Evolutionary conservation across 495 filamentous ascomycete species (phyloP).

Genomic region (Tetracladium marchalianum): DNA sequence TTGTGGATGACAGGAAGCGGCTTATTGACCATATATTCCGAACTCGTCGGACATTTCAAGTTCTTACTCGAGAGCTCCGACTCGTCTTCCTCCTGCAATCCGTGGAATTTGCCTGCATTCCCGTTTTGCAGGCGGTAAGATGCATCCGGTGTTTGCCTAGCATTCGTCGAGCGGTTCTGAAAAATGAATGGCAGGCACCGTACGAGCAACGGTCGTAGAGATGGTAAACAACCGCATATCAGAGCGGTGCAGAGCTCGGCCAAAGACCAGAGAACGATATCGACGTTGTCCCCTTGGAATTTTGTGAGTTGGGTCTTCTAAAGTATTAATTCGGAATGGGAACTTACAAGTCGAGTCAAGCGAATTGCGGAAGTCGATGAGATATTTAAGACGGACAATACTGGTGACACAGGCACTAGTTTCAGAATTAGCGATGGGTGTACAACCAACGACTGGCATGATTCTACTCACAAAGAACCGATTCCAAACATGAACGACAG

Average conservation of each 20-base stretch:
- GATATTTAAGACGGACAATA: constrained; percentile 28
- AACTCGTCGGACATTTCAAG: too few species aligned
- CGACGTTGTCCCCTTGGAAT: constrained; percentile 26
- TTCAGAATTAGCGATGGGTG: neutral
- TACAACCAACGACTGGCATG: neutral
- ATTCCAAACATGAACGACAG: constrained; percentile 28
- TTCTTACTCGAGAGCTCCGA: too few species aligned
- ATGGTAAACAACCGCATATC: constrained; percentile 33
- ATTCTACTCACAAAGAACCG: constrained; percentile 25
- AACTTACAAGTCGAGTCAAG: constrained; percentile 24
- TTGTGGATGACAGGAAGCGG: too few species aligned
- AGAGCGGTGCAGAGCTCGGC: constrained; percentile 38
- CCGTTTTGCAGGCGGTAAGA: too few species aligned
- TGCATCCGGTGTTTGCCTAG: too few species aligned
- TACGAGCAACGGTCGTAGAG: constrained; percentile 22
- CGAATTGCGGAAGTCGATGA: constrained; percentile 25
- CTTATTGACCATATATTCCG: too few species aligned
- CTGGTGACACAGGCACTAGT: constrained; percentile 29
- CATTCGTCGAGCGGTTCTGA: neutral
- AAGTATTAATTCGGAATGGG: neutral
- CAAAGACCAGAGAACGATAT: constrained; percentile 36
- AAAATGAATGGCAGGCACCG: constrained; percentile 7
- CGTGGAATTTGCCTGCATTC: too few species aligned
- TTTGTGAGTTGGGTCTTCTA: neutral
- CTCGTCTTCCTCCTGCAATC: too few species aligned